Evolutionary conservation across 305 asterid species (phyloP).

Genomic region (Fraxinus floribunda): DNA sequence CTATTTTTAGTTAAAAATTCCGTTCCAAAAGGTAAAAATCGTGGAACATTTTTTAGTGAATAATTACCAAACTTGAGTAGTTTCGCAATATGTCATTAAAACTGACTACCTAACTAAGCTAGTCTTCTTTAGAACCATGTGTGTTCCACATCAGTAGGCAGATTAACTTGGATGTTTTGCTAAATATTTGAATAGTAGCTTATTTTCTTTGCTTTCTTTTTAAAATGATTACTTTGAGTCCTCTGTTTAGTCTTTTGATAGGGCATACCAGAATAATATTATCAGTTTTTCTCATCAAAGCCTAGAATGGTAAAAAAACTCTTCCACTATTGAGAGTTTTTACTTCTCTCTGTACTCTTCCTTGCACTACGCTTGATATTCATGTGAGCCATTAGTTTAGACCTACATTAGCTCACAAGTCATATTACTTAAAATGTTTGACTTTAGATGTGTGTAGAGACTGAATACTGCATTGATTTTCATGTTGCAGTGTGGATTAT

Average conservation of each 20-base stretch:
- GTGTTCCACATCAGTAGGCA: background rate
- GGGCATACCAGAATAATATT: background rate
- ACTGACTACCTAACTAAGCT: background rate
- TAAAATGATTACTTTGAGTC: background rate
- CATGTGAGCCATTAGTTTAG: background rate
- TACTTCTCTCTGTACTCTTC: background rate
- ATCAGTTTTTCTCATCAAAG: background rate
- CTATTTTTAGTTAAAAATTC: background rate
- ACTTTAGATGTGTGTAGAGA: constrained; percentile 5
- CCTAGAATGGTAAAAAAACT: background rate
- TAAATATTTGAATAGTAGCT: background rate
- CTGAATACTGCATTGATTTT: constrained; percentile 24
- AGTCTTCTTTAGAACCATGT: background rate
- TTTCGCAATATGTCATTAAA: background rate
- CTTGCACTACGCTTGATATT: background rate
- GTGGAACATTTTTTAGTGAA: background rate
- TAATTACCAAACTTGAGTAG: background rate
- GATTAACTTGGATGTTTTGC: background rate
- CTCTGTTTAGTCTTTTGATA: background rate
- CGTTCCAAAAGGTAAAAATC: background rate
- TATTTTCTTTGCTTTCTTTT: background rate
- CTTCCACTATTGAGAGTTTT: background rate
- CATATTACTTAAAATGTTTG: background rate
- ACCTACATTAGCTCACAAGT: background rate
- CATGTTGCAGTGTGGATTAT: constrained; percentile 77